Evolutionary conservation across 306 rosid genomes (phyloP).

Genomic region (Canavalia ensiformis): DNA sequence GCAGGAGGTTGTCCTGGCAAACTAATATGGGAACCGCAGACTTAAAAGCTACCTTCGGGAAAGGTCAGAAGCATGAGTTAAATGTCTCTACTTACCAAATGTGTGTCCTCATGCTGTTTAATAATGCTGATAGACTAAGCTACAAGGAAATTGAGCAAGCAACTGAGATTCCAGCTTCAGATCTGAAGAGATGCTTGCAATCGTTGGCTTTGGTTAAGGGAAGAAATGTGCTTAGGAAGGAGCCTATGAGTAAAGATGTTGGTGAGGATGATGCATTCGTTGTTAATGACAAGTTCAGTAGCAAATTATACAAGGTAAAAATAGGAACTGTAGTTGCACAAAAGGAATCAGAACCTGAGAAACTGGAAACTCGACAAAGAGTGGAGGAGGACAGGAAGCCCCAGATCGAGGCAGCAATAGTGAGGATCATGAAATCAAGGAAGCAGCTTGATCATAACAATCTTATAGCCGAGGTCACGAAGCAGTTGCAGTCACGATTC

Average conservation of each 20-base stretch:
- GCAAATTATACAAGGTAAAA: conserved; percentile 81
- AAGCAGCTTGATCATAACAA: conserved; percentile 81
- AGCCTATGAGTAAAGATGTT: conserved; percentile 88
- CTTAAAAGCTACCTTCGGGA: conserved; percentile 79
- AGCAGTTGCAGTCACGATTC: conserved; percentile 79
- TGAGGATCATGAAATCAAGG: conserved; percentile 89
- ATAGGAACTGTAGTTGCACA: conserved; percentile 90
- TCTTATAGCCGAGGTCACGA: conserved; percentile 83
- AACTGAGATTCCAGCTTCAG: conserved; percentile 73
- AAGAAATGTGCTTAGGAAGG: conserved; percentile 82
- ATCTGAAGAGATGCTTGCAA: conserved; percentile 87
- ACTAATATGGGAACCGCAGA: conserved; percentile 90
- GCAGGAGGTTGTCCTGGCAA: conserved; percentile 89
- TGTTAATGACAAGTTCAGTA: conserved; percentile 76
- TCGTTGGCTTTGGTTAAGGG: conserved; percentile 91
- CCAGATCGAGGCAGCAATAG: conserved; percentile 86
- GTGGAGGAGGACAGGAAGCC: conserved; percentile 91
- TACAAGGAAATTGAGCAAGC: conserved; percentile 88
- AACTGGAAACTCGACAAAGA: conserved; percentile 82
- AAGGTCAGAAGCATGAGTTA: conserved; percentile 85
- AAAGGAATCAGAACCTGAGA: conserved; percentile 87
- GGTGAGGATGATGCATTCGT: conserved; percentile 75
- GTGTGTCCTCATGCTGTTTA: conserved; percentile 91
- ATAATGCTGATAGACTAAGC: conserved; percentile 70
- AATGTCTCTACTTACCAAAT: conserved; percentile 88